phyloP scores from a whole-genome alignment of 176 grass and related monocot species.

The Oryza glumipatula region DNA sequence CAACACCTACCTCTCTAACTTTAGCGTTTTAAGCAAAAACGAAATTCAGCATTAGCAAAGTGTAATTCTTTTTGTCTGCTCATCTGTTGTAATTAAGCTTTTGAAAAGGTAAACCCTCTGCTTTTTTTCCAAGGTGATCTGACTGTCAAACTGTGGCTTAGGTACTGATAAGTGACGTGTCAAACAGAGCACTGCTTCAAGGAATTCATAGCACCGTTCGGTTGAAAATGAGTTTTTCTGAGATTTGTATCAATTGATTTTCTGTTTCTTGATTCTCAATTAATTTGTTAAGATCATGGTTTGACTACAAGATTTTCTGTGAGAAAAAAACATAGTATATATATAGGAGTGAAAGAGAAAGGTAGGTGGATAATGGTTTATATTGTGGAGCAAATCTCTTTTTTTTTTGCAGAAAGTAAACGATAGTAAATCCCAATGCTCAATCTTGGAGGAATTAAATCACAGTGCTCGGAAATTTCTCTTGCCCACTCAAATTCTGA shows the following conservation, averaged over 20 bases:
- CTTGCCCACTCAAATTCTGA: neutral
- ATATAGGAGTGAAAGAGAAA: neutral
- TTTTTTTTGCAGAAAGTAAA: neutral
- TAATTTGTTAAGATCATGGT: neutral
- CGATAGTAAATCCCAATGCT: neutral
- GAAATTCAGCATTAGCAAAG: neutral
- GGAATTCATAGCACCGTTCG: neutral
- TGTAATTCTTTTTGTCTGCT: conserved; percentile 10
- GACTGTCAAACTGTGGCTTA: neutral
- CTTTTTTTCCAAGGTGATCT: neutral
- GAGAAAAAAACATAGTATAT: neutral
- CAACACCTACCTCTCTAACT: neutral
- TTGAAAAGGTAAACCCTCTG: neutral
- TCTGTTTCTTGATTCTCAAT: neutral
- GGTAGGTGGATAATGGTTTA: neutral
- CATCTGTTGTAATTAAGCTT: neutral
- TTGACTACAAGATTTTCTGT: neutral
- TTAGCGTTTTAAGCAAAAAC: neutral
- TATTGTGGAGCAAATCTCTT: neutral
- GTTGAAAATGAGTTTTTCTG: neutral
- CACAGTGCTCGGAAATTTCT: neutral
- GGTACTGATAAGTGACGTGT: neutral
- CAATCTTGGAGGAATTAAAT: neutral
- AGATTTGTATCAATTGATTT: neutral
- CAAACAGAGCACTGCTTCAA: neutral